Base-by-base conservation (phyloP, 148 eudicot genomes). In the Nyssa sinensis region DNA sequence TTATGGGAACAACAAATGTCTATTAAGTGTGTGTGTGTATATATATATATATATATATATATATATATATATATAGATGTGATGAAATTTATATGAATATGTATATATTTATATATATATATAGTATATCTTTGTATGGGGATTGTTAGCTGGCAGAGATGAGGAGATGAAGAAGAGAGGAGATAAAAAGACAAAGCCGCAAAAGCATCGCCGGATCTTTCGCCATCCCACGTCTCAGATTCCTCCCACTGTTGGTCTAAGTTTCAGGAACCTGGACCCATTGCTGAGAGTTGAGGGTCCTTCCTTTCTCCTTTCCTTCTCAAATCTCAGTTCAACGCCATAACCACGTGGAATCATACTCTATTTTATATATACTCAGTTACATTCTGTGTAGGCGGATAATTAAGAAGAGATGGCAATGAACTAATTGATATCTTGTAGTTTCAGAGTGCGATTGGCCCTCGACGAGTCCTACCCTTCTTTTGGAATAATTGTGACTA, bases 181-280 rank as follows among this genome's bases (percentile, higher is more conserved):
- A 72, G 69, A 74, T 28, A 60, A 17, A 37, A 69, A 61, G 64
- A 25, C 51, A 70, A 74, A 69, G 79, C 74, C 86, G 89, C 91
- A 77, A 29, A 85, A 87, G 80, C 78, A 34, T 62, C 94, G 94
- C 84, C 96, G n/a, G 83, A 86, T 88, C 82, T 84, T 62, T 78
- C 94, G 94, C 80, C 58, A 64, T 62, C 62, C 81, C 98, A 91
- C 90, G 92, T 89, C 93, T 66, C 47, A 83, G 92, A 88, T 88
- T 82, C 92, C 84, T 37, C 71, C 55, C 34, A 39, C 49, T 66
- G 19, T 35, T 73, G 65, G 62, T 83, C 74, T 62, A 35, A 73
- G 53, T 83, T 73, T 62, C 51, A 73, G 44, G 32, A 34, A 58
- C 47, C 57, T 28, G 47, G 71, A 75, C 16, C 23, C 44, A 39